A percentile compares a stretch with the other conserved stretches of the same genome.
Conservation (phyloP, 2,329 filamentous ascomycete species). For the Plectosphaerella sp. region DNA sequence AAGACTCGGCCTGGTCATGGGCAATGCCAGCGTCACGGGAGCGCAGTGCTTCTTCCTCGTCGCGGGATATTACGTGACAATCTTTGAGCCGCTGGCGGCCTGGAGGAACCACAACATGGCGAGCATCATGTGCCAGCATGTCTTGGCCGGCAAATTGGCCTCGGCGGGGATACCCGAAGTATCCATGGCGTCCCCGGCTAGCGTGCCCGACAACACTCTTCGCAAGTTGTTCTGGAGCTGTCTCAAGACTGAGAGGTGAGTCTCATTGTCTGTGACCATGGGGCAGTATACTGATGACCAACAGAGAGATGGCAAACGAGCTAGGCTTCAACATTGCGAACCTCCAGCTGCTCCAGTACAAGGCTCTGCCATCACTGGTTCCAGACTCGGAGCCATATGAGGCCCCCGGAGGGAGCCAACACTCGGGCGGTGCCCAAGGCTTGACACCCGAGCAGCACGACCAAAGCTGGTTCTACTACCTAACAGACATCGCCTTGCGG, state of each 20-base stretch:
- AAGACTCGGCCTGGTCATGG: slow-evolving; percentile 7
- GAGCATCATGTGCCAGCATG: slow-evolving; percentile 6
- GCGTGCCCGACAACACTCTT: neutral
- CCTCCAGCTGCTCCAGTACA: slow-evolving; percentile 3
- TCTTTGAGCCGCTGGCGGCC: slow-evolving; percentile 11
- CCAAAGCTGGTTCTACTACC: slow-evolving; percentile 14
- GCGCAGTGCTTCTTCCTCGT: slow-evolving; percentile 16
- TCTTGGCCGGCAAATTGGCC: slow-evolving; percentile 2
- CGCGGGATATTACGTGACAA: slow-evolving; percentile 11
- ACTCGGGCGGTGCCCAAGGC: neutral
- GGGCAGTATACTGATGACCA: too few relatives aligned
- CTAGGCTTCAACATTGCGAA: slow-evolving; percentile 3
- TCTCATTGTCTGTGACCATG: slow-evolving; percentile 2
- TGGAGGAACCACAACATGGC: slow-evolving; percentile 9
- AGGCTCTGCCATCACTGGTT: neutral
- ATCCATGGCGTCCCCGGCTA: neutral
- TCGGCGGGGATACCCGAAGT: too few relatives aligned
- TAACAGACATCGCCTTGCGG: slow-evolving; percentile 14
- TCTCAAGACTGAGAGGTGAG: slow-evolving; percentile 13
- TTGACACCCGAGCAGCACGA: slow-evolving; percentile 2
- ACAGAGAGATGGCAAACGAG: too few relatives aligned
- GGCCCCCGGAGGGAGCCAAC: slow-evolving; percentile 3
- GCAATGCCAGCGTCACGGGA: too few relatives aligned
- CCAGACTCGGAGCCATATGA: neutral
- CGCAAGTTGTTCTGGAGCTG: slow-evolving; percentile 15